Evolutionary conservation across 169 alveolate species (phyloP).

Genomic region (Cryptosporidium baileyi): DNA sequence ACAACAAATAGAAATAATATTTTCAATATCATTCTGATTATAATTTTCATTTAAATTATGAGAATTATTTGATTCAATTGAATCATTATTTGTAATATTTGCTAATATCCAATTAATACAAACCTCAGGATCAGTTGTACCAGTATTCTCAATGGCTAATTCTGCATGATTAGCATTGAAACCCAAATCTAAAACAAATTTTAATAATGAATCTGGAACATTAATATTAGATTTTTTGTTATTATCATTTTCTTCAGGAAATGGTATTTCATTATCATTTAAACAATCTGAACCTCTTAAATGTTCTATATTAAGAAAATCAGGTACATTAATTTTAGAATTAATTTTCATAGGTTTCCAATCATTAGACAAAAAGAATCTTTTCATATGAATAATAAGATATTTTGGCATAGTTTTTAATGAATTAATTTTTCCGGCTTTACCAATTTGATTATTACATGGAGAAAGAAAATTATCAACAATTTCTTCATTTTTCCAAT

Average conservation of each 20-base stretch:
- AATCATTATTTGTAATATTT: conserved; percentile 47
- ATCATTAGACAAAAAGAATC: conserved; percentile 76
- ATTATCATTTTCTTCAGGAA: conserved; percentile 11
- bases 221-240: background rate
- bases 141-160: conserved; percentile 12
- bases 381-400: conserved; percentile 72
- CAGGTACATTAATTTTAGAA: conserved; percentile 73
- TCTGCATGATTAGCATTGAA: conserved; percentile 25
- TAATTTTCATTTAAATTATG: background rate
- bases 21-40: background rate
- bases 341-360: conserved; percentile 75
- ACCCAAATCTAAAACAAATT: conserved; percentile 20
- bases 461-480: conserved; percentile 45
- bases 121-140: conserved; percentile 67
- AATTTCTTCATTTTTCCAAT: conserved; percentile 24
- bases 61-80: background rate
- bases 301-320: conserved; percentile 73
- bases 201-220: background rate
- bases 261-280: conserved; percentile 71
- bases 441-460: background rate
- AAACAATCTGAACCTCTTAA: conserved; percentile 72
- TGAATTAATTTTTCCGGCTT: conserved; percentile 13
- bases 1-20: conserved; percentile 31
- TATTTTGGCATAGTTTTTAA: conserved; percentile 71
- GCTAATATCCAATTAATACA: conserved; percentile 77